phyloP scores from a whole-genome alignment of 768 basidiomycete species.

The Xanthoconium stramineum region DNA sequence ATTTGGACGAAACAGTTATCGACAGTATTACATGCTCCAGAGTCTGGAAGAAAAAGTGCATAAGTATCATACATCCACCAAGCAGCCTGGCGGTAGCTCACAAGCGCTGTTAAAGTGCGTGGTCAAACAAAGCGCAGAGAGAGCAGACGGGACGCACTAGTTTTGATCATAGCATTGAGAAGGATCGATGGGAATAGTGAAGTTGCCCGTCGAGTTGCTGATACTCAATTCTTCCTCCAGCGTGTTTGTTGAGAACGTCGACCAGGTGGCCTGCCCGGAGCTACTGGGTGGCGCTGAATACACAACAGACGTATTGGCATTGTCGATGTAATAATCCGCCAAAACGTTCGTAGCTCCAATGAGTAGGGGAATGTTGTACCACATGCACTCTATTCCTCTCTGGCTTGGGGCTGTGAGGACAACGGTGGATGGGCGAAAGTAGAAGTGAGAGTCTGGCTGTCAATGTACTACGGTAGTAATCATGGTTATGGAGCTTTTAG shows the following conservation, averaged over 20 bases:
- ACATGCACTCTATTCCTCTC: conserved; percentile 1
- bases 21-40: conserved; percentile 9
- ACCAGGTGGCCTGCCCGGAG: conserved; percentile 12
- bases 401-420: not conserved
- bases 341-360: conserved; percentile 10
- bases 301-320: conserved; percentile 3
- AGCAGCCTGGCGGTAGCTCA: conserved; percentile 5
- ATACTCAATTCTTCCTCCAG: not conserved
- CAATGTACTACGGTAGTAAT: not conserved
- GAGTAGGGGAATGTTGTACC: conserved; percentile 8
- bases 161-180: conserved; percentile 23
- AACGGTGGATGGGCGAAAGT: not conserved
- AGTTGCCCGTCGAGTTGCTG: conserved; percentile 19
- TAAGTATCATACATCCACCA: not conserved
- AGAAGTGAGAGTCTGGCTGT: not conserved
- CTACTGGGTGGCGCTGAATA: conserved; percentile 18
- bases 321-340: conserved; percentile 19
- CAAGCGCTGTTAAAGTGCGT: conserved; percentile 9
- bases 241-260: not conserved
- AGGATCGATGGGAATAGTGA: conserved; percentile 13
- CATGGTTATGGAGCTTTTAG: too few relatives aligned
- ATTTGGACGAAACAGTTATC: not conserved
- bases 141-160: conserved; percentile 17
- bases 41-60: not conserved
- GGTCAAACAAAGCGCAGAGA: not conserved